phyloP scores from a whole-genome alignment of 2,329 filamentous ascomycete species.

The Dothistroma pini region DNA sequence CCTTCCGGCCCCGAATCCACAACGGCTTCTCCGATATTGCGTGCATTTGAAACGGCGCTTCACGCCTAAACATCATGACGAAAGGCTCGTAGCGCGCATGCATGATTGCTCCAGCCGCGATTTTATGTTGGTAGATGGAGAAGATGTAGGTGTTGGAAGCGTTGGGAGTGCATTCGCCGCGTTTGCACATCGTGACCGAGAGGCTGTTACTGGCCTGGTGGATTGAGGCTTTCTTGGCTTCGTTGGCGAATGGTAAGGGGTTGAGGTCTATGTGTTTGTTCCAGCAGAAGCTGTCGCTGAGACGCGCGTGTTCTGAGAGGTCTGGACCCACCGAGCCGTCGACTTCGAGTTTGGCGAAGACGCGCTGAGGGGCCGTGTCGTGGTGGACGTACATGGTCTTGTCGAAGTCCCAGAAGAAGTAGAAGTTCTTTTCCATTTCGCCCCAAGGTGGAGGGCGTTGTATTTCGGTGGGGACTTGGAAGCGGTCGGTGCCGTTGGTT shows the following conservation, averaged over 20 bases:
- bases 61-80: conserved; percentile 49
- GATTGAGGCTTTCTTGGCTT: conserved; percentile 38
- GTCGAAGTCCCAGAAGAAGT: conserved; percentile 53
- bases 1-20: conserved; percentile 53
- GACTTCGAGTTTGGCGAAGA: conserved; percentile 45
- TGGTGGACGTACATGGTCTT: conserved; percentile 50
- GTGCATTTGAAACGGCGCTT: conserved; percentile 50
- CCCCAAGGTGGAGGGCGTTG: conserved; percentile 47
- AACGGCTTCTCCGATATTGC: conserved; percentile 50
- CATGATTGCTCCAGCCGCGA: conserved; percentile 39
- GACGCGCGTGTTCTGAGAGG: conserved; percentile 39
- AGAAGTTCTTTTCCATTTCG: conserved; percentile 59
- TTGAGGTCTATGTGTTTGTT: conserved; percentile 6
- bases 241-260: not conserved
- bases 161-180: conserved; percentile 48
- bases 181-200: conserved; percentile 52
- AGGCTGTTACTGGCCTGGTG: conserved; percentile 61
- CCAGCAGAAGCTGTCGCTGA: conserved; percentile 21
- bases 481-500: conserved; percentile 31
- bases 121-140: conserved; percentile 55
- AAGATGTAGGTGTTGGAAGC: conserved; percentile 53
- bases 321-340: conserved; percentile 50
- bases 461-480: conserved; percentile 49
- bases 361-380: conserved; percentile 49
- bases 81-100: conserved; percentile 57